Evolutionary conservation across 2,329 filamentous ascomycete species (phyloP).

Genomic region (Pseudovirgaria hyperparasitica): DNA sequence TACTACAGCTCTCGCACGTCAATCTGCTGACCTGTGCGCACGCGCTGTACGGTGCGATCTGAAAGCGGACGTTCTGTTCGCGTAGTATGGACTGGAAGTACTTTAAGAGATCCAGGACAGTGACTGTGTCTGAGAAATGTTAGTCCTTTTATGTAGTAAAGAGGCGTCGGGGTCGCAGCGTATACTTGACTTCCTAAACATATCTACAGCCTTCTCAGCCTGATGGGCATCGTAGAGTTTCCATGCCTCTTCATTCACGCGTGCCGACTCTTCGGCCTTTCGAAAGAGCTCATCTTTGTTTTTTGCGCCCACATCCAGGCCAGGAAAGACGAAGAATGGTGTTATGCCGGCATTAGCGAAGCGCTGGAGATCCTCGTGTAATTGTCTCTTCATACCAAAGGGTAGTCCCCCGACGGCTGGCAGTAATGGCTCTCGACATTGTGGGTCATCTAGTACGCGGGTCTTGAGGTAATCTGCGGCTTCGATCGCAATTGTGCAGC

Average conservation of each 20-base stretch:
- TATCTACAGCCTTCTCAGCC: conserved; percentile 66
- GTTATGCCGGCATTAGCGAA: conserved; percentile 59
- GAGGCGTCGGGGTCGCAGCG: no score
- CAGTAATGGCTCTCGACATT: conserved; percentile 74
- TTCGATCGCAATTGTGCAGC: conserved; percentile 70
- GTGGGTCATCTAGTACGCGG: conserved; percentile 47
- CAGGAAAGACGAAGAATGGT: conserved; percentile 88
- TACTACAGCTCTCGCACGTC: conserved; percentile 7
- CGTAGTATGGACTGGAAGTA: conserved; percentile 64
- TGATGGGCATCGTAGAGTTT: conserved; percentile 69
- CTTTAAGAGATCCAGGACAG: conserved; percentile 58
- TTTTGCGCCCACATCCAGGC: conserved; percentile 65
- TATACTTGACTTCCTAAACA: conserved; percentile 74
- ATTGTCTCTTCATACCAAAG: conserved; percentile 59
- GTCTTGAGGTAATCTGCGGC: conserved; percentile 73
- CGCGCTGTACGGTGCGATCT: conserved; percentile 78
- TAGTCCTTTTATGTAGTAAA: no score
- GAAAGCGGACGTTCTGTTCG: conserved; percentile 56
- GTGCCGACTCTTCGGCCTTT: conserved; percentile 49
- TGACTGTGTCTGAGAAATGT: conserved; percentile 42
- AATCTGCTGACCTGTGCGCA: conserved; percentile 57
- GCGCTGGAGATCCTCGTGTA: conserved; percentile 62
- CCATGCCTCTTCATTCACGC: conserved; percentile 72
- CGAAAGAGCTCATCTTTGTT: conserved; percentile 50
- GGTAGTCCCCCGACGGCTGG: conserved; percentile 83